Percentiles rank a stretch among this genome's conserved stretches.
Conservation (phyloP, 768 basidiomycete genomes). For the Saitozyma podzolica region DNA sequence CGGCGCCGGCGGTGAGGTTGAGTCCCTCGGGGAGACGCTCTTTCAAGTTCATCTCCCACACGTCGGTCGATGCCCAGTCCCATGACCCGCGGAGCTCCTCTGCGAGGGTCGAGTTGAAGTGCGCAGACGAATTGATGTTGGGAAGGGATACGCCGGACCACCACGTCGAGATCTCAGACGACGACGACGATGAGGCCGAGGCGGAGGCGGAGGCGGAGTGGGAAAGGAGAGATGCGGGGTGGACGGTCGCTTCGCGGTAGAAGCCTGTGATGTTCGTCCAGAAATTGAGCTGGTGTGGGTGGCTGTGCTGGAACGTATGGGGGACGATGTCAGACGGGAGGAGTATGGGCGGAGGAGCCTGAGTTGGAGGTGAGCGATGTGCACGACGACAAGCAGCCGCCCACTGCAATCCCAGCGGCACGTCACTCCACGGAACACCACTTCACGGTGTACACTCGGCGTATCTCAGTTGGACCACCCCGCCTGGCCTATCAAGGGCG, state of each 20-base stretch:
- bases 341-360: constrained; percentile 27
- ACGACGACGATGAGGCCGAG: background rate
- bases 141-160: constrained; percentile 16
- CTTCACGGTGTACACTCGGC: no score
- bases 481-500: no score
- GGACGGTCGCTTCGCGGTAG: constrained; percentile 36
- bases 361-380: background rate
- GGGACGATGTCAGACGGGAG: constrained; percentile 29
- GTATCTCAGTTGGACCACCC: no score
- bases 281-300: constrained; percentile 8
- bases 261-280: constrained; percentile 50
- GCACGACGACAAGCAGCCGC: no score
- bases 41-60: constrained; percentile 44
- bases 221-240: constrained; percentile 26
- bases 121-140: constrained; percentile 12
- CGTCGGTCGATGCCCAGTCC: constrained; percentile 27
- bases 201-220: background rate
- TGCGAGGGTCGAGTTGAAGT: constrained; percentile 39
- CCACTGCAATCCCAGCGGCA: no score
- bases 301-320: constrained; percentile 19
- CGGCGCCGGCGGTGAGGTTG: background rate
- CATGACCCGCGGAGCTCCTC: constrained; percentile 31
- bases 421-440: no score
- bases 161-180: constrained; percentile 7
- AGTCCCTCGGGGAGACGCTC: constrained; percentile 12